Conservation (phyloP, 2,329 filamentous ascomycete genomes). For the Didymella sp. region DNA sequence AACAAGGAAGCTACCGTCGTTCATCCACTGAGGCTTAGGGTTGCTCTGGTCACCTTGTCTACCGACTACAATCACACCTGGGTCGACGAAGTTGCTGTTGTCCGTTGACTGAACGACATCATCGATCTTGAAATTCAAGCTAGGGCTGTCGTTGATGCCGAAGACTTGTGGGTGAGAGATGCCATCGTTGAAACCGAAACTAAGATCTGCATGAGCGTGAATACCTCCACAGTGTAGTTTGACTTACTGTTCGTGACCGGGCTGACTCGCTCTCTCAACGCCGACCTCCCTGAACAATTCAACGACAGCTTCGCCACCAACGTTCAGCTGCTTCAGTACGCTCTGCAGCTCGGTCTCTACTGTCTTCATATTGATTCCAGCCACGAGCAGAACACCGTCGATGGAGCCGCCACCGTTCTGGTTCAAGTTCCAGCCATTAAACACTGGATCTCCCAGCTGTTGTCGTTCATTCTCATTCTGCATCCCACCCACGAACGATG, state of each 20-base stretch:
- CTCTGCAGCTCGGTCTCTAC: constrained; percentile 10
- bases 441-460: constrained; percentile 8
- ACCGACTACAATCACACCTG: constrained; percentile 14
- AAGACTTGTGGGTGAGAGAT: constrained; percentile 17
- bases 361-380: constrained; percentile 7
- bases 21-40: constrained; percentile 16
- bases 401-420: constrained; percentile 13
- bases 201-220: not conserved
- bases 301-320: constrained; percentile 7
- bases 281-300: constrained; percentile 14
- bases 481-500: constrained; percentile 13
- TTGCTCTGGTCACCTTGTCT: constrained; percentile 4
- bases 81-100: constrained; percentile 13
- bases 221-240: too few species aligned
- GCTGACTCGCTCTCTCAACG: constrained; percentile 4
- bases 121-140: constrained; percentile 8
- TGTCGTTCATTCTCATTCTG: constrained; percentile 9
- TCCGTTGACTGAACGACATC: constrained; percentile 7
- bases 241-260: constrained; percentile 18
- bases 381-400: constrained; percentile 15
- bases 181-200: constrained; percentile 19
- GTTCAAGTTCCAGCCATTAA: constrained; percentile 13
- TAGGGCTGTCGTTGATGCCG: constrained; percentile 11
- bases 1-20: constrained; percentile 17
- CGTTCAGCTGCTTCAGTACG: constrained; percentile 7